Percentiles rank a stretch among this genome's conserved stretches.
These are phyloP conservation scores for Neonectria faginata DNA, from an alignment of 2,329 filamentous ascomycete genomes.

Conservation along the genomic window DNA sequence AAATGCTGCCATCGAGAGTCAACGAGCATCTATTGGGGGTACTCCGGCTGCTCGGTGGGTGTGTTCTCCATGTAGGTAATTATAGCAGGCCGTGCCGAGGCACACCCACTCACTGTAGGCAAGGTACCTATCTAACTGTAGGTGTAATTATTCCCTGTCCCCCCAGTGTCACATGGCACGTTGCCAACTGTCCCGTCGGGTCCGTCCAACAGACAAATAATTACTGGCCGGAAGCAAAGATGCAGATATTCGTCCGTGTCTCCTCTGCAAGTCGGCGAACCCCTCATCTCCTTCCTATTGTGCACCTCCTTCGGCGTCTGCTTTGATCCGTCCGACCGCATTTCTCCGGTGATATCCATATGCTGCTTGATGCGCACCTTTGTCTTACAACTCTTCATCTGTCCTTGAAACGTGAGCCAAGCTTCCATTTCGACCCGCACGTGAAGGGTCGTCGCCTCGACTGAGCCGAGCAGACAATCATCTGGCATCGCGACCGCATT, in stretches of 20 bases:
- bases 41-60: neutral
- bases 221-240: neutral
- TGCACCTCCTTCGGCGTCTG: neutral
- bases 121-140: no score
- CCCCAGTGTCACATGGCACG: neutral
- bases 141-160: neutral
- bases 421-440: neutral
- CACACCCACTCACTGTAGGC: neutral
- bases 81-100: neutral
- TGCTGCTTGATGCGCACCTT: neutral
- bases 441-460: slow-evolving; percentile 19
- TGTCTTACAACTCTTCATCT: neutral
- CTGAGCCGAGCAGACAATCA: slow-evolving; percentile 13
- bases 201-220: neutral
- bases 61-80: no score
- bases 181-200: no score
- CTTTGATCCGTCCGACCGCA: neutral
- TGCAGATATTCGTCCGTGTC: neutral
- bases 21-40: neutral
- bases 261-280: neutral
- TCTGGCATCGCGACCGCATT: slow-evolving; percentile 22
- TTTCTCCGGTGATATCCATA: neutral
- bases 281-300: neutral
- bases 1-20: no score
- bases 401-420: neutral